phyloP scores from a whole-genome alignment of 257 asterid genomes.

The Ocimum tenuiflorum region DNA sequence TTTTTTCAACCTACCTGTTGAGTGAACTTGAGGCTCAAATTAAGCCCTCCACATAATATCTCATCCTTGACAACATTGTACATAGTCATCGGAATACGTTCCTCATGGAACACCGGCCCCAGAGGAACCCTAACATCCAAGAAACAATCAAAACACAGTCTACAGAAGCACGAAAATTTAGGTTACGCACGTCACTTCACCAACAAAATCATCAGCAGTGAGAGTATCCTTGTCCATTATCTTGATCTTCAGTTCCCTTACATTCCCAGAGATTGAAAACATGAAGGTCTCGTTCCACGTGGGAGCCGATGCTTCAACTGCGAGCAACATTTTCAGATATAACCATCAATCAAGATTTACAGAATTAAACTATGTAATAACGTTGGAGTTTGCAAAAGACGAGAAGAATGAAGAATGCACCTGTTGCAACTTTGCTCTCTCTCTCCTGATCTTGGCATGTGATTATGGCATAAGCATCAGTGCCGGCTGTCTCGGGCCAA shows the following conservation, averaged over 20 bases:
- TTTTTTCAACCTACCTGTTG: slow-evolving; percentile 28
- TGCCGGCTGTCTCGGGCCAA: slow-evolving; percentile 34
- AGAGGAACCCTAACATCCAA: slow-evolving; percentile 43
- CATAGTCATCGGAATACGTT: slow-evolving; percentile 35
- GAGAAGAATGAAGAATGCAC: slow-evolving; percentile 8
- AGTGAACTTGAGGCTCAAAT: slow-evolving; percentile 55
- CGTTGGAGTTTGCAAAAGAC: no score
- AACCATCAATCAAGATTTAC: background rate
- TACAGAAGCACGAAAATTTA: background rate
- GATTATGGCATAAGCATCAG: slow-evolving; percentile 50
- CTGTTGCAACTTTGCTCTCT: slow-evolving; percentile 52
- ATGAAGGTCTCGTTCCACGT: slow-evolving; percentile 72
- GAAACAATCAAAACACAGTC: background rate
- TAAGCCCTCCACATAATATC: slow-evolving; percentile 52
- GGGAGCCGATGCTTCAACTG: slow-evolving; percentile 52
- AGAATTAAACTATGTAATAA: no score
- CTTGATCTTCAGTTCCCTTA: slow-evolving; percentile 41
- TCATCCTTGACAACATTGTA: slow-evolving; percentile 59
- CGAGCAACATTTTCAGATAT: background rate
- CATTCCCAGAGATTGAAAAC: slow-evolving; percentile 37
- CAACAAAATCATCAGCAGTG: slow-evolving; percentile 53
- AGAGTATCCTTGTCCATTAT: slow-evolving; percentile 54
- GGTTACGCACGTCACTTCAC: slow-evolving; percentile 54
- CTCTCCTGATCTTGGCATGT: slow-evolving; percentile 58
- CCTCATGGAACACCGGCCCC: slow-evolving; percentile 33